Conservation (phyloP, 2,329 filamentous ascomycete species). For the Teratosphaeria gauchensis region DNA sequence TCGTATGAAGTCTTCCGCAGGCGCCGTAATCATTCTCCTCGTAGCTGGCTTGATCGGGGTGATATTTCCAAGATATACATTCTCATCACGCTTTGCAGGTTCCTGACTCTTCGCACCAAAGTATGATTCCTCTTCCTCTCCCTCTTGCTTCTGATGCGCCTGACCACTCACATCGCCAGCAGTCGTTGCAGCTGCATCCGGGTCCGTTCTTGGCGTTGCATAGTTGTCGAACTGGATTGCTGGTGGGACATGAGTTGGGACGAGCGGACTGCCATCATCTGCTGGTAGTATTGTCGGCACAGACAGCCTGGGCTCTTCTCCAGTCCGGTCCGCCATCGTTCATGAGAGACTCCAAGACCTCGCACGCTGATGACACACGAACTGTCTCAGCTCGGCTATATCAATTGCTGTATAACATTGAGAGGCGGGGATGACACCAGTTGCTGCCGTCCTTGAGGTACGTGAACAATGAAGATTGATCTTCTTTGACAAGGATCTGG, state of each 20-base stretch:
- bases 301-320: background rate
- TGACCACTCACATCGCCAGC: background rate
- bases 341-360: background rate
- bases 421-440: background rate
- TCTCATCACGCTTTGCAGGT: background rate
- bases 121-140: background rate
- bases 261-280: background rate
- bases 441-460: background rate
- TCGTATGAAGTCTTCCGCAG: background rate
- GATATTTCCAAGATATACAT: background rate
- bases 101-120: background rate
- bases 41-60: background rate
- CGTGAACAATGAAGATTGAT: background rate
- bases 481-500: background rate
- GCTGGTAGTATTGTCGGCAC: background rate
- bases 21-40: constrained; percentile 1
- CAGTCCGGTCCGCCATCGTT: background rate
- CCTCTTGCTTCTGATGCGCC: background rate
- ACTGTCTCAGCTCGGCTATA: background rate
- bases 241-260: background rate
- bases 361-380: background rate
- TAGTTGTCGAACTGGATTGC: background rate
- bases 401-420: background rate
- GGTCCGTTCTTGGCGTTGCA: background rate
- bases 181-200: background rate